A percentile compares a stretch with the other conserved stretches of the same genome.
These are phyloP conservation scores for Linum lewisii DNA, from an alignment of 345 rosid genomes.

Conservation along the genomic window DNA sequence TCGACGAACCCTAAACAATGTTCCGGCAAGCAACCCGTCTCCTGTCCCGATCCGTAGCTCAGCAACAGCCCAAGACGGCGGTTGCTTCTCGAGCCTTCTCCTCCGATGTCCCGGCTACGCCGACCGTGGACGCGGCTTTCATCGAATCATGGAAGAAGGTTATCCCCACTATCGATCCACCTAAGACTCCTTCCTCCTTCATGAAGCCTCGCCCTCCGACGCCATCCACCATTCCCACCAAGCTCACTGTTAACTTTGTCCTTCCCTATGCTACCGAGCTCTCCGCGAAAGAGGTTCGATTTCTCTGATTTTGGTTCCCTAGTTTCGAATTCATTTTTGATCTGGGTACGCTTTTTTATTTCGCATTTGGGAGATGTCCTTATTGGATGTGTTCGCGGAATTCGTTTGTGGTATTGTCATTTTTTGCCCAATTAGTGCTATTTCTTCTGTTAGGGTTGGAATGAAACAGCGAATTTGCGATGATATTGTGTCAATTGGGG, in stretches of 20 bases:
- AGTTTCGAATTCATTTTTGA: background rate
- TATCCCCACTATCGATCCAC: constrained; percentile 32
- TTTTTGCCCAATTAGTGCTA: background rate
- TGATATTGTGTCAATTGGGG: background rate
- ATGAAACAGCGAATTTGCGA: background rate
- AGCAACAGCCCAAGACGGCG: background rate
- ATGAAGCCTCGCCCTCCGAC: constrained; percentile 40
- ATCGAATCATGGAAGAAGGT: constrained; percentile 38
- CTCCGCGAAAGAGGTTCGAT: constrained; percentile 30
- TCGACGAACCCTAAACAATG: constrained; percentile 18
- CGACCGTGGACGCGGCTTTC: constrained; percentile 25
- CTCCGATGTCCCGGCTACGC: constrained; percentile 22
- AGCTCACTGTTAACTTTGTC: constrained; percentile 79
- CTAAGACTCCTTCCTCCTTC: constrained; percentile 38
- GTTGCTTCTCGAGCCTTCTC: constrained; percentile 21
- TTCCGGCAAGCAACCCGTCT: constrained; percentile 23
- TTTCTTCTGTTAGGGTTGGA: background rate
- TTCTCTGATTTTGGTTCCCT: background rate
- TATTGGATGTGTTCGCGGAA: background rate
- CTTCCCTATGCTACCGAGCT: constrained; percentile 52
- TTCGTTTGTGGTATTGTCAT: background rate
- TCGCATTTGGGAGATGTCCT: background rate
- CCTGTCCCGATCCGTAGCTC: constrained; percentile 10
- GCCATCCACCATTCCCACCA: constrained; percentile 57
- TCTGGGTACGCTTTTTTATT: background rate